Percentiles rank a stretch among this genome's conserved stretches.
phyloP scores from a whole-genome alignment of 345 rosid genomes.

The Hirschfeldia incana region DNA sequence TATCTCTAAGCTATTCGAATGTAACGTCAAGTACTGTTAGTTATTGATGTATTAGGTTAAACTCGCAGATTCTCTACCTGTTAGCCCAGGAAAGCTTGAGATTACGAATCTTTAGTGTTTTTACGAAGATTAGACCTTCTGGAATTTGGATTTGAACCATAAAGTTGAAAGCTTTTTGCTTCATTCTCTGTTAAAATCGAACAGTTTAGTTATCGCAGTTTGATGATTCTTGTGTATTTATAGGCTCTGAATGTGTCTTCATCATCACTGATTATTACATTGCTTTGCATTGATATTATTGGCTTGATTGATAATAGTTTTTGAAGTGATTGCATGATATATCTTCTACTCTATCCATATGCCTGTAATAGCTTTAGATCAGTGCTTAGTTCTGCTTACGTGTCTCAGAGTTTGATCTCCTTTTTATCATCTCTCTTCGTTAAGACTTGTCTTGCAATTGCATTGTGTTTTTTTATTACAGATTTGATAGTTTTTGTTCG shows the following conservation, averaged over 20 bases:
- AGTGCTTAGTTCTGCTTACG: too few species aligned
- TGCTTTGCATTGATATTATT: too few species aligned
- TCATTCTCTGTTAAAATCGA: not conserved
- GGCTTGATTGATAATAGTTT: too few species aligned
- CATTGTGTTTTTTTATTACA: too few species aligned
- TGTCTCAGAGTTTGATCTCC: too few species aligned
- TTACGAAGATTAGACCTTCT: not conserved
- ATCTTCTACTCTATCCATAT: too few species aligned
- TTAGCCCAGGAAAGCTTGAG: not conserved
- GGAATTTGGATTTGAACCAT: slow-evolving; percentile 5
- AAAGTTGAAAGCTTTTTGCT: slow-evolving; percentile 5
- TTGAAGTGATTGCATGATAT: too few species aligned
- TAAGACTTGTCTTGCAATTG: too few species aligned
- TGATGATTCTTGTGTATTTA: not conserved
- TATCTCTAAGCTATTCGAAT: not conserved
- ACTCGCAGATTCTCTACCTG: slow-evolving; percentile 6
- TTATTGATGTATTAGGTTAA: not conserved
- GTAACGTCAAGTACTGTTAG: not conserved
- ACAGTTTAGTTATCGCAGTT: not conserved
- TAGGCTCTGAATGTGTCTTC: too few species aligned
- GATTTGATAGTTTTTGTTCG: not conserved
- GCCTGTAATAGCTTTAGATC: too few species aligned
- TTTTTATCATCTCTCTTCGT: too few species aligned
- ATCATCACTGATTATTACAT: too few species aligned
- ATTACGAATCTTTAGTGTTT: not conserved